A percentile compares a stretch with the other conserved stretches of the same genome.
Evolutionary conservation across 164 flowering plant species (phyloP).

Genomic region (Sextonia rubra): DNA sequence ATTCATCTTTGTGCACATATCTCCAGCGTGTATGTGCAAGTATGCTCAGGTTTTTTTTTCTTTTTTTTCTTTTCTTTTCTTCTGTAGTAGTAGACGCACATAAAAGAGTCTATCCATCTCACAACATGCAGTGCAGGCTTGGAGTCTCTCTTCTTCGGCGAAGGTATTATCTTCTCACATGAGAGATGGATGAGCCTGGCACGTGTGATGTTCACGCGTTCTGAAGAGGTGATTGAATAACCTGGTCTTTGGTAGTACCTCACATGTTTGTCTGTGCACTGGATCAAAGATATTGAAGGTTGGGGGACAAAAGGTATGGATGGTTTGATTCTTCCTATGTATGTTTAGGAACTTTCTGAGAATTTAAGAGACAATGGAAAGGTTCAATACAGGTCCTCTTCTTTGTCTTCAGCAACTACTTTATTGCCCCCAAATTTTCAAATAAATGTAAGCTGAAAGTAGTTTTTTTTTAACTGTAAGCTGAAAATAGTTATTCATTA

Average conservation of each 20-base stretch:
- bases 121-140: background rate
- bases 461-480: background rate
- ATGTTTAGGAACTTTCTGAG: conserved; percentile 15
- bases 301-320: conserved; percentile 28
- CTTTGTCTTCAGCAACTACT: background rate
- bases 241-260: background rate
- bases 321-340: conserved; percentile 13
- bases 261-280: conserved; percentile 25
- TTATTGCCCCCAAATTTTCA: background rate
- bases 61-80: no score
- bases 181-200: background rate
- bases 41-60: no score
- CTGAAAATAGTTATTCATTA: no score
- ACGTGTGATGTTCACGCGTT: conserved; percentile 4
- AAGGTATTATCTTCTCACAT: background rate
- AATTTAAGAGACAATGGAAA: conserved; percentile 3
- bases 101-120: background rate
- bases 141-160: background rate
- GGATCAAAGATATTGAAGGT: conserved; percentile 4
- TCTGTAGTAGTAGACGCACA: background rate
- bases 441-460: background rate
- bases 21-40: no score
- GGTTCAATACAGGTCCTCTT: background rate
- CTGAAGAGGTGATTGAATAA: background rate
- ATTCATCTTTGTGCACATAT: no score